Base-by-base conservation (phyloP, 805 yeast species). In the Ascoidea tarda region DNA sequence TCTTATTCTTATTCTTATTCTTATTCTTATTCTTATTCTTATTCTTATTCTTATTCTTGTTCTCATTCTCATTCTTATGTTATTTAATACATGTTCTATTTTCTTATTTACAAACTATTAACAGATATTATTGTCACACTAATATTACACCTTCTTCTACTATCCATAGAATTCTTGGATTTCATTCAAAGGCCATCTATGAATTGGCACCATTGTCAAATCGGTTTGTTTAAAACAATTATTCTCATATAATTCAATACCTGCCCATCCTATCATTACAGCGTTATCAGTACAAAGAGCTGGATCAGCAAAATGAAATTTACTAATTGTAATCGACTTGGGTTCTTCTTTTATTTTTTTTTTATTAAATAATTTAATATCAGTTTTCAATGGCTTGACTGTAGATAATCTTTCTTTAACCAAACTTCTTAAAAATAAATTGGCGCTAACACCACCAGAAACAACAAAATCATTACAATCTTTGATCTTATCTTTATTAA, bases 191-290 rank as follows among this genome's bases (percentile, higher is more conserved):
- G 96, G 90, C 99, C 99, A 91, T 66, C 81, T 87, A 49, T 88
- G 70, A 1, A 79, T 69, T 1, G 96, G 95, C n/a, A 74, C 60
- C 2, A 80, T 76, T 8, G 67, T 73, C 47, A 85, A 59, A 5
- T 73, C 75, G 0, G 89, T 77, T 10, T 73, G 60, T 1, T 58
- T 59, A 5, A 55, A 32, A 2, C 63, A 56, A 5, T 76, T 74
- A 16, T 63, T 59, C 62, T 89, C 96, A 62, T 69, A 84, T 16
- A 90, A 67, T 63, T 91, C 96, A 6, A 91, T 87, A 0, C 97
- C 99, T 0, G 98, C 96, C 81, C 95, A 87, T 1, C 96, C 99
- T 51, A 93, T 93, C 99, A 93, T 93, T 1, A 88, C 78, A 0
- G 97, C 96, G 65, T 93, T 93, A 62, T 93, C 99, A 0, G 97